These are phyloP conservation scores for Crithidia fasciculata DNA, from an alignment of 208 protist genomes.

Conservation along the genomic window DNA sequence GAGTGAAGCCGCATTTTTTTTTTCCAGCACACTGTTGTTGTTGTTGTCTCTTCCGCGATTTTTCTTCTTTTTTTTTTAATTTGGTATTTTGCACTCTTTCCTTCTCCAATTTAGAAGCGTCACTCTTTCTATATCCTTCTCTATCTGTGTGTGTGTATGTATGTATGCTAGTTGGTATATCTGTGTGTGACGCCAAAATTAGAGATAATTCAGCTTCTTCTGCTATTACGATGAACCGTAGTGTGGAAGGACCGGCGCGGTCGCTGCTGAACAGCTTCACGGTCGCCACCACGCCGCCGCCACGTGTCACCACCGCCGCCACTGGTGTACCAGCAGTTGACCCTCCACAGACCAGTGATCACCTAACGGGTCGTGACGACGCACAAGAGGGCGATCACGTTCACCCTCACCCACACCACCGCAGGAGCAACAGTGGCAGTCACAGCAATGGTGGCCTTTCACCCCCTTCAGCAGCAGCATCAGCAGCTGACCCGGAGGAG, in stretches of 20 bases:
- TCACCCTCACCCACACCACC: too few species aligned
- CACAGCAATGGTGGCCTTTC: background rate
- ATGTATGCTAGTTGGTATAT: too few species aligned
- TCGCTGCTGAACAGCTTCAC: constrained; percentile 31
- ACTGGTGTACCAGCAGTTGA: background rate
- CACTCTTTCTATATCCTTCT: background rate
- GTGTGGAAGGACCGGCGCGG: constrained; percentile 18
- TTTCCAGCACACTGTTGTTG: too few species aligned
- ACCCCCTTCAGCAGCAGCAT: background rate
- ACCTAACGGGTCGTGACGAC: background rate
- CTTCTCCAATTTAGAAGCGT: background rate
- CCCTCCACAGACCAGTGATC: background rate
- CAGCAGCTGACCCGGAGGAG: constrained; percentile 4
- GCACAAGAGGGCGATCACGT: background rate
- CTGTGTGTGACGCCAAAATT: too few species aligned
- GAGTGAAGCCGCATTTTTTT: background rate
- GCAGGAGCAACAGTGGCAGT: background rate
- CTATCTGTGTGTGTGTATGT: background rate
- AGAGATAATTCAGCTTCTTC: too few species aligned
- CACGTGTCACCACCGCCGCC: constrained; percentile 5
- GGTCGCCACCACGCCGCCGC: constrained; percentile 24
- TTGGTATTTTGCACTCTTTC: too few species aligned
- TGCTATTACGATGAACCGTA: constrained; percentile 9
- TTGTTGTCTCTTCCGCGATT: background rate
- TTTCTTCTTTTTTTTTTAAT: background rate